Base-by-base conservation (phyloP, 2,329 filamentous ascomycete genomes). In the Talaromyces piceae region DNA sequence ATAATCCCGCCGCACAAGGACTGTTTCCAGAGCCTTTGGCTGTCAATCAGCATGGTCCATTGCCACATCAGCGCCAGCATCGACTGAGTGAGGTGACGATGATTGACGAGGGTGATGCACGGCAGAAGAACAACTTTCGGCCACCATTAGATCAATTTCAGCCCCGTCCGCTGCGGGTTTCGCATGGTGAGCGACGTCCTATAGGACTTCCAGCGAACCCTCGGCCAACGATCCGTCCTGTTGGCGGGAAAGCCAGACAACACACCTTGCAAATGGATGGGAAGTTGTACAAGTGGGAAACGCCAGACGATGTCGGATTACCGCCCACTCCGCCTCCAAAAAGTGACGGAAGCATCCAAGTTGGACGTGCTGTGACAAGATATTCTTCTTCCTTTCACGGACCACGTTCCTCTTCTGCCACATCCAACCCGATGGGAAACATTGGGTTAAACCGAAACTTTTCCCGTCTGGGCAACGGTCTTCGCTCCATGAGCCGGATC, bases 11-110 rank as follows among this genome's bases (percentile, higher is more conserved):
- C 61, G 62, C 25, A 62, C 63, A n/a, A 51, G 55, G 41, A 61
- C 63, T 53, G 60, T 59, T 65, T 52, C 71, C 72, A 23, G 63
- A 67, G 23, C 70, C 67, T 18, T 57, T 73, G n/a, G 61, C 61
- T 41, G 59, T 63, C 54, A 63, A 58, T 33, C 61, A 61, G 33
- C 59, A 58, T 53, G 16, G 30, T 41, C 33, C 25, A 6, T 37
- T 13, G 20, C 26, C 45, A 41, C 18, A 31, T 7, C 13, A 5
- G 22, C 48, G 13, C 5, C 25, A 18, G 3, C 55, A 63, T 16
- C 64, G 61, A 8, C 47, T 43, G 16, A 72, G 69, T 53, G 59
- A 59, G 18, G 64, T 57, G 23, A 71, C 68, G 1, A 52, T 67
- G 8, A 68, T 70, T 50, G 69, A 72, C 57, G 69, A 72, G 33